Conservation (phyloP, 257 asterid genomes). For the Solanum commersonii region DNA sequence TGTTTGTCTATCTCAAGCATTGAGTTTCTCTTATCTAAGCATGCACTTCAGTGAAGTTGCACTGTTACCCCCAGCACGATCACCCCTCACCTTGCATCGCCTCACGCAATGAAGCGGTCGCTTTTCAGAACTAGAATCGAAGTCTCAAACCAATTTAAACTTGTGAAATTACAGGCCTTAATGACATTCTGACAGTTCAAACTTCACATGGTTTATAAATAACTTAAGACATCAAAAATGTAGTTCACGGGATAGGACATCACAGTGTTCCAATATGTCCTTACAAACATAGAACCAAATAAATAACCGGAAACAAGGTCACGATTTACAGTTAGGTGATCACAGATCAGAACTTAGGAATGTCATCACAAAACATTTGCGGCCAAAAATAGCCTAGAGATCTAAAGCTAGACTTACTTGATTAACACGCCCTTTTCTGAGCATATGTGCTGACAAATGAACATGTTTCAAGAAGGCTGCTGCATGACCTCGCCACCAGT, state of each 20-base stretch:
- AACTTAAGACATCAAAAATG: not conserved
- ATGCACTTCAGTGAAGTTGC: not conserved
- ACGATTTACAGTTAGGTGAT: not conserved
- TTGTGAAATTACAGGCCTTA: not conserved
- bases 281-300: not conserved
- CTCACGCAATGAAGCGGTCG: not conserved
- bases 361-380: not conserved
- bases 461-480: slow-evolving; percentile 21
- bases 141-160: not conserved
- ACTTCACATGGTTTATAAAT: not conserved
- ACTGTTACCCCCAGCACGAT: not conserved
- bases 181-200: not conserved
- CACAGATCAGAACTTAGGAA: not conserved
- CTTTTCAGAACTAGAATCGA: not conserved
- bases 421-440: slow-evolving; percentile 24
- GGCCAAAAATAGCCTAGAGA: not conserved
- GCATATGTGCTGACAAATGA: slow-evolving; percentile 10
- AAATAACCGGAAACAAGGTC: not conserved
- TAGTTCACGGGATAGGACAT: not conserved
- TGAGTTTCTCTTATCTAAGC: not conserved
- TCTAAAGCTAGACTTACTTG: slow-evolving; percentile 10
- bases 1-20: no score
- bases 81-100: not conserved
- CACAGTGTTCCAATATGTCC: not conserved
- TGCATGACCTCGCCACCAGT: slow-evolving; percentile 32